A percentile compares a stretch with the other conserved stretches of the same genome.
phyloP scores from a whole-genome alignment of 441 rosid genomes.

The Corymbia citriodora region DNA sequence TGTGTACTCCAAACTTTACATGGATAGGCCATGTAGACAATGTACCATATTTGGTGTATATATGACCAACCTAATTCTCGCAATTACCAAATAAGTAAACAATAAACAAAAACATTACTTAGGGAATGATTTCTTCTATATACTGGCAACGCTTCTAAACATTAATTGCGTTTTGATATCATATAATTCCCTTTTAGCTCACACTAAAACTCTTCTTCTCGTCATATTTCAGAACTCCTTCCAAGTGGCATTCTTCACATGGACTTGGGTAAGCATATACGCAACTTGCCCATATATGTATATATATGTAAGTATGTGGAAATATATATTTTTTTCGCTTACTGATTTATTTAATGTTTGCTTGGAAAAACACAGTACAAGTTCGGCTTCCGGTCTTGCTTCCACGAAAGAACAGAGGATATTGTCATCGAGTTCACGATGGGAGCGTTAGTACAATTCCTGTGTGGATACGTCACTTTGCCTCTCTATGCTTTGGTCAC shows the following conservation, averaged over 20 bases:
- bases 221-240: constrained; percentile 60
- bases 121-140: background rate
- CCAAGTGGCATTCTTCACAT: constrained; percentile 73
- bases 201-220: background rate
- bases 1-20: background rate
- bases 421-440: constrained; percentile 41
- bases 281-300: background rate
- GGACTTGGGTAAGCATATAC: constrained; percentile 60
- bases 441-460: constrained; percentile 56
- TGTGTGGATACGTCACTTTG: constrained; percentile 79
- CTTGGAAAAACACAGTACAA: constrained; percentile 38
- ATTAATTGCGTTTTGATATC: background rate
- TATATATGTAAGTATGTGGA: background rate
- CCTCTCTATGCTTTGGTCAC: constrained; percentile 90
- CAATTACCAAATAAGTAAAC: background rate
- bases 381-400: constrained; percentile 58
- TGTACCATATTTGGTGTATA: background rate
- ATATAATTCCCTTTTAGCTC: background rate
- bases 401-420: constrained; percentile 43
- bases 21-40: background rate
- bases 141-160: background rate
- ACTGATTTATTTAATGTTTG: background rate
- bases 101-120: background rate
- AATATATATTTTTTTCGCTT: background rate
- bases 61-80: background rate